Conservation (phyloP, 2,329 filamentous ascomycete species). For the Exserohilum turcica region DNA sequence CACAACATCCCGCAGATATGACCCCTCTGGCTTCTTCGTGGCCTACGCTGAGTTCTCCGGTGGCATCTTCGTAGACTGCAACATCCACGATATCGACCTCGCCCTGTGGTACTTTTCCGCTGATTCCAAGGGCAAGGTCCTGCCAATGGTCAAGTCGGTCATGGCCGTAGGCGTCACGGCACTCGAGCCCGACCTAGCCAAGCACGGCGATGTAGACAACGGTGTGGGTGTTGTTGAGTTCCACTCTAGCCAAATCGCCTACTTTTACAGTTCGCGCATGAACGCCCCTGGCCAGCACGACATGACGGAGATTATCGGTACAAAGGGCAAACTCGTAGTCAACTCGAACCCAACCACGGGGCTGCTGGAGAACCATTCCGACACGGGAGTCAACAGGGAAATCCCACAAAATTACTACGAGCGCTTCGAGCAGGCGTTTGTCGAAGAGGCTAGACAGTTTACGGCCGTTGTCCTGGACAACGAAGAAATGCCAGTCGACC, state of each 20-base stretch:
- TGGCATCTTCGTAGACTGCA: conserved; percentile 73
- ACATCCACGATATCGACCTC: conserved; percentile 72
- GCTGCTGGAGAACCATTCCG: conserved; percentile 61
- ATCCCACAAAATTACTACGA: conserved; percentile 68
- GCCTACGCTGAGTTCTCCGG: conserved; percentile 68
- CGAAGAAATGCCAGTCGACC: conserved; percentile 60
- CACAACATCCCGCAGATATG: conserved; percentile 44
- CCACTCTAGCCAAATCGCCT: conserved; percentile 65
- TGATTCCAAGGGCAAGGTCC: conserved; percentile 18
- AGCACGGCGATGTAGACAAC: conserved; percentile 66
- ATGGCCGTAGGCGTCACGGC: conserved; percentile 63
- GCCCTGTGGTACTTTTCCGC: conserved; percentile 64
- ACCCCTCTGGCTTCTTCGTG: conserved; percentile 70
- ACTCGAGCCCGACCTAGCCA: conserved; percentile 62
- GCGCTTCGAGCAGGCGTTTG: conserved; percentile 66
- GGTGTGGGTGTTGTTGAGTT: conserved; percentile 70
- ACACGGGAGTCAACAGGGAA: conserved; percentile 61
- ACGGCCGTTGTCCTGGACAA: conserved; percentile 63
- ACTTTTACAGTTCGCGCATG: conserved; percentile 68
- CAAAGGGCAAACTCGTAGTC: conserved; percentile 65
- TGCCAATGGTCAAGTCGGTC: conserved; percentile 57
- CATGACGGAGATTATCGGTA: conserved; percentile 70
- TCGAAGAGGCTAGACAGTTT: conserved; percentile 68
- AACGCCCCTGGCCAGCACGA: conserved; percentile 72
- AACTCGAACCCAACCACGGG: conserved; percentile 63